phyloP scores from a whole-genome alignment of 1,284 basidiomycete genomes.

The Ustilago crameri region DNA sequence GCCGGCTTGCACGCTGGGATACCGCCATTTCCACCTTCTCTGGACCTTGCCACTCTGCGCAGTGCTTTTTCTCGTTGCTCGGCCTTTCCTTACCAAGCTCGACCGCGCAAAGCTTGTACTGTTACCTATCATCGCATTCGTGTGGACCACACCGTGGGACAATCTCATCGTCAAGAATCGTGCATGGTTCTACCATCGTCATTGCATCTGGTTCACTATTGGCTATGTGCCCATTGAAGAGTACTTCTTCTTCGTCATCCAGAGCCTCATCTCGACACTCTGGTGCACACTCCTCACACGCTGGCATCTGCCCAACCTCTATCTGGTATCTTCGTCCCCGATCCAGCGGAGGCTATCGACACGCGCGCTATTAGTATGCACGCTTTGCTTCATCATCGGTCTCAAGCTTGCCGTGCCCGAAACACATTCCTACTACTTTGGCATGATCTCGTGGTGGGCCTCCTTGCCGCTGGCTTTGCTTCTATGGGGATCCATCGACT shows the following conservation, averaged over 20 bases:
- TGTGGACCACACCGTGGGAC: constrained; percentile 65
- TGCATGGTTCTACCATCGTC: constrained; percentile 59
- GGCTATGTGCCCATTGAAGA: constrained; percentile 61
- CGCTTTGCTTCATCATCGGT: constrained; percentile 16
- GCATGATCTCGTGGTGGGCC: constrained; percentile 63
- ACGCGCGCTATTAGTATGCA: constrained; percentile 10
- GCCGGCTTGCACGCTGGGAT: constrained; percentile 56
- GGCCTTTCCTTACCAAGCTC: constrained; percentile 56
- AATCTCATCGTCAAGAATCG: constrained; percentile 56
- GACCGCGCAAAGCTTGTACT: constrained; percentile 58
- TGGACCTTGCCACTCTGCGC: constrained; percentile 57
- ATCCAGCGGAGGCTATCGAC: constrained; percentile 5
- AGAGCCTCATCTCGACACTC: constrained; percentile 60
- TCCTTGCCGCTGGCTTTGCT: constrained; percentile 55
- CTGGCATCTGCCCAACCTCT: constrained; percentile 53
- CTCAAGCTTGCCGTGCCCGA: constrained; percentile 26
- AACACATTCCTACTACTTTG: constrained; percentile 54
- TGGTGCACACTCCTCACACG: constrained; percentile 56
- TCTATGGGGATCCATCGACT: constrained; percentile 51
- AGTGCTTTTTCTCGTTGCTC: constrained; percentile 41
- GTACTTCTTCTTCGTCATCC: constrained; percentile 64
- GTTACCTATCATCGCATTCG: constrained; percentile 58
- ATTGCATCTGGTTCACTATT: constrained; percentile 58
- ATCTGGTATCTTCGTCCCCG: constrained; percentile 14
- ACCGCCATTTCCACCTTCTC: constrained; percentile 54